Evolutionary conservation across 1,284 basidiomycete species (phyloP), one percentile per base, ranked within the genome.

Genomic region (Puccinia triticina): DNA sequence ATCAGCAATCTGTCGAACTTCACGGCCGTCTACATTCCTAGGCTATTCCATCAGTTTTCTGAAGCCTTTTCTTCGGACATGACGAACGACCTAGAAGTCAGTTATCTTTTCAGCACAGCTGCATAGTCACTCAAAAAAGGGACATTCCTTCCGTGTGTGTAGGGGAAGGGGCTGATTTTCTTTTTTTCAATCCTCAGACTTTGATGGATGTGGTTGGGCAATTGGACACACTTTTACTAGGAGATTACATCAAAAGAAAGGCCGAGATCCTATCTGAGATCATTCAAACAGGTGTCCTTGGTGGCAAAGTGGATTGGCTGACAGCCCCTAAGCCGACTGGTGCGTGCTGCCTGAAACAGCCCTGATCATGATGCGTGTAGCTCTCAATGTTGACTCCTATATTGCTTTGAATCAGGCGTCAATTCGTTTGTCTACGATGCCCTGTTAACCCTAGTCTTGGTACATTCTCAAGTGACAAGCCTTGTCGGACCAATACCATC

Each of bases 401-500:
- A 40, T 48, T 18, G 37, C 29, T 34, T 3, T 53, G 8, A 59
- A 2, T 34, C 87, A 95, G 95, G 96, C 88, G 95, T 99, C 82
- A 92, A 96, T 79, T 90, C 94, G 29, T 99, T 97, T 88, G 94
- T 99, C 90, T 97, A 93, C 88, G 92, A 94, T 85, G 91, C 92
- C 11, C 89, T 98, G 77, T 91, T 98, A 87, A 91, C 91, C 85
- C 90, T 99, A 67, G 97, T 99, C 66, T 91, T 93, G 82, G 91
- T 96, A 8, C 97, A 99, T 87, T 93, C 96, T 3, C 94, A 96
- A 88, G 92, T 98, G 77, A 92, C 91, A 84, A 90, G 90, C 29
- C 91, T 93, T 0, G 92, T 95, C 0, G 92, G 93, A 67, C 89
- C 90, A 10, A 37, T 69, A 46, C 46, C 71, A 12, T 64, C 72